phyloP scores from a whole-genome alignment of 371 early-diverging fungal genomes.

The Batkoa obscura region DNA sequence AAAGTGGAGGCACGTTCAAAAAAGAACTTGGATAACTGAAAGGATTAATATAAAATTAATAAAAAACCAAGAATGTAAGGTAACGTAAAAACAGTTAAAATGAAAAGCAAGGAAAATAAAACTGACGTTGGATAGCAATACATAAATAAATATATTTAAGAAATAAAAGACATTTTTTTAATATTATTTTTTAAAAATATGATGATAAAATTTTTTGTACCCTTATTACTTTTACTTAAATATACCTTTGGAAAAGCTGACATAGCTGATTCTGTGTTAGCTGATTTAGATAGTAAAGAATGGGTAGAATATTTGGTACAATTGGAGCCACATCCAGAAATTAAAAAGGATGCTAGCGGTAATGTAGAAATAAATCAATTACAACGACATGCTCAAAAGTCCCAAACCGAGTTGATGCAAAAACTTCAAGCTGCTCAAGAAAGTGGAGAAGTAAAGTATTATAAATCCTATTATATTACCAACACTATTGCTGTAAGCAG shows the following conservation, averaged over 20 bases:
- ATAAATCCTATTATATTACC: not conserved
- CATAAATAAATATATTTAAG: no score
- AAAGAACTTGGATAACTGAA: no score
- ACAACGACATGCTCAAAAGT: not conserved
- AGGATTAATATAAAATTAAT: no score
- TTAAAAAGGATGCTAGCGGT: not conserved
- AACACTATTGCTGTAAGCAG: not conserved
- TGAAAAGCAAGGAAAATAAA: no score
- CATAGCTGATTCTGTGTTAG: not conserved
- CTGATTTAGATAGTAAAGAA: not conserved
- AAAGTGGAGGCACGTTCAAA: no score
- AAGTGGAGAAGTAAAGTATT: not conserved
- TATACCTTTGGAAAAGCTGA: not conserved
- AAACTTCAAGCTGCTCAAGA: not conserved
- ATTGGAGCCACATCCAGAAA: not conserved
- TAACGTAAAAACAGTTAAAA: no score
- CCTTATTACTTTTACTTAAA: no score
- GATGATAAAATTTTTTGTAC: no score
- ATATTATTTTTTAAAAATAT: no score
- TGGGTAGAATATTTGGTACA: conserved; percentile 1
- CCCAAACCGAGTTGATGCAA: not conserved
- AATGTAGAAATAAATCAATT: not conserved
- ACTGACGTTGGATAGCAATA: no score
- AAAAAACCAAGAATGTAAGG: no score
- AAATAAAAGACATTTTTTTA: no score